phyloP scores from a whole-genome alignment of 495 filamentous ascomycete species.

The Amniculicola lignicola region DNA sequence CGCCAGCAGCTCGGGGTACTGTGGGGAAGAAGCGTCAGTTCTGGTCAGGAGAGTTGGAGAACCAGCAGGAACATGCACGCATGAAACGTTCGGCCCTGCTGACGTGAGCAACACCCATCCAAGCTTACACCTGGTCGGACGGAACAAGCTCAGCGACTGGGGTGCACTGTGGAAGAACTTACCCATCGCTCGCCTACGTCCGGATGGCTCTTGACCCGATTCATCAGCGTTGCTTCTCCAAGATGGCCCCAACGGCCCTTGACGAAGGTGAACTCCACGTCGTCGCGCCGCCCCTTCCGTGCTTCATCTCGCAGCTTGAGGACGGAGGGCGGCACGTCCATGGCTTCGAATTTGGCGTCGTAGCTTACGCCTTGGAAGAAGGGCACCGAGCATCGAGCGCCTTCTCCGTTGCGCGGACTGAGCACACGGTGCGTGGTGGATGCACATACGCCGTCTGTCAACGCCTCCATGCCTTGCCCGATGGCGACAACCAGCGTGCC shows the following conservation, averaged over 20 bases:
- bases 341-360: conserved; percentile 73
- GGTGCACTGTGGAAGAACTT: conserved; percentile 2
- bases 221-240: conserved; percentile 76
- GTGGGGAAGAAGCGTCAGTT: conserved; percentile 13
- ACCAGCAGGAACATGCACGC: background rate
- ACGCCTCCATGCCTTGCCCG: conserved; percentile 85
- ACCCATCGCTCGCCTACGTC: conserved; percentile 83
- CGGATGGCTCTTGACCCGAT: conserved; percentile 84
- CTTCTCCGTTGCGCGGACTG: conserved; percentile 56
- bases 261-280: conserved; percentile 77
- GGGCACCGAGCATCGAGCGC: conserved; percentile 78
- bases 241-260: conserved; percentile 64
- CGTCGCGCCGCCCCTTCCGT: conserved; percentile 54
- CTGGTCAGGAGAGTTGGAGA: background rate
- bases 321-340: conserved; percentile 68
- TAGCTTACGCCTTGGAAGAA: conserved; percentile 91
- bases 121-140: background rate
- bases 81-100: background rate
- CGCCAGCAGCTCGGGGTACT: conserved; percentile 41
- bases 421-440: conserved; percentile 81
- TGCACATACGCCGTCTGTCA: conserved; percentile 84
- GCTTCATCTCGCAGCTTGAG: conserved; percentile 54
- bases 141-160: background rate
- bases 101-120: background rate
- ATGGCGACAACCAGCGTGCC: conserved; percentile 79